phyloP scores from a whole-genome alignment of 2,329 filamentous ascomycete genomes.

The Berkeleyomyces rouxiae region DNA sequence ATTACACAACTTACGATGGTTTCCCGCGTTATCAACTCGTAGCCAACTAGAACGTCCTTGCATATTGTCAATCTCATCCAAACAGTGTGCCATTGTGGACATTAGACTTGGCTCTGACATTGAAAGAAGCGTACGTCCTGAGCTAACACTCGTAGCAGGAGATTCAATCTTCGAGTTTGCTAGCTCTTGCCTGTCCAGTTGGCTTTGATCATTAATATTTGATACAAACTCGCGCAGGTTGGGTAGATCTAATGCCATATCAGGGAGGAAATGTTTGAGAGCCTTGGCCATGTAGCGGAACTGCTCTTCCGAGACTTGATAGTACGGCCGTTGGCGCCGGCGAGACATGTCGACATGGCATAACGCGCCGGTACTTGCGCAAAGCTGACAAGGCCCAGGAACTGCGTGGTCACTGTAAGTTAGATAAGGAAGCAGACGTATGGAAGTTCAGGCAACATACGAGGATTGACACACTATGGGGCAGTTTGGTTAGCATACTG shows the following conservation, averaged over 20 bases:
- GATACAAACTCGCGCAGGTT: conserved; percentile 14
- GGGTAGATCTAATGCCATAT: conserved; percentile 17
- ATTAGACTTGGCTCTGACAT: not conserved
- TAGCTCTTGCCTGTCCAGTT: not conserved
- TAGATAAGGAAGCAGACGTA: not conserved
- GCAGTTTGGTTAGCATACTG: conserved; percentile 1
- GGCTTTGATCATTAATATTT: not conserved
- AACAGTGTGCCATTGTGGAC: not conserved
- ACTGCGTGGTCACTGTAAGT: conserved; percentile 12
- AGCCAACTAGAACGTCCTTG: not conserved
- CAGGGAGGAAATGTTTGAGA: conserved; percentile 18
- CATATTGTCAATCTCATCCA: conserved; percentile 2
- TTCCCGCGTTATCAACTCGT: not conserved
- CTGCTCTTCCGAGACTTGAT: conserved; percentile 19
- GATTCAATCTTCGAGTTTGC: not conserved
- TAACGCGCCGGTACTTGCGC: conserved; percentile 17
- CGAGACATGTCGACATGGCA: conserved; percentile 19
- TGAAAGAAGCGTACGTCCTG: not conserved
- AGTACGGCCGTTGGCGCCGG: conserved; percentile 19
- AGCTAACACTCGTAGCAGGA: not conserved
- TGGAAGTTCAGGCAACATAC: not conserved
- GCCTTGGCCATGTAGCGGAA: conserved; percentile 19
- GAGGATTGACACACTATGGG: conserved; percentile 12
- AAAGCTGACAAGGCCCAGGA: conserved; percentile 19
- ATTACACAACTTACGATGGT: not conserved